Percentiles rank a stretch among this genome's conserved stretches.
Conservation (phyloP, 140 eudicot species). For the Artemisia princeps region DNA sequence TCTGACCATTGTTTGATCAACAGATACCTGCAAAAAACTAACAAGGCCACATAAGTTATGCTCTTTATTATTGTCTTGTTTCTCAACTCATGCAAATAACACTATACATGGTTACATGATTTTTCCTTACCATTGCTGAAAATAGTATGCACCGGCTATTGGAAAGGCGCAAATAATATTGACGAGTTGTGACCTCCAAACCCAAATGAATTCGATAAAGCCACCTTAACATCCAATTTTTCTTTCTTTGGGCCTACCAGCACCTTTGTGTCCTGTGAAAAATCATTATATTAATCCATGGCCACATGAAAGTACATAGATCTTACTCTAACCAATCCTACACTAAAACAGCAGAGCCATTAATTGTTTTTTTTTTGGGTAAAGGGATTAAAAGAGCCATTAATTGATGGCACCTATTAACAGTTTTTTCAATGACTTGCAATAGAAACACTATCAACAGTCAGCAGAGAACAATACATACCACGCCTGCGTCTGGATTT, state of each 20-base stretch:
- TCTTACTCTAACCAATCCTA: neutral
- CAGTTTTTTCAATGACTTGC: no score
- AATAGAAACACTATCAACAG: no score
- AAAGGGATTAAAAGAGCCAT: neutral
- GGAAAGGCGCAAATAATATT: conserved; percentile 81
- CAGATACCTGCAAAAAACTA: neutral
- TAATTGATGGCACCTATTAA: no score
- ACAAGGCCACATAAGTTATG: neutral
- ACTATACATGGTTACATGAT: neutral
- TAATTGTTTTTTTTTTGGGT: no score
- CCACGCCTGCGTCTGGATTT: conserved; percentile 83
- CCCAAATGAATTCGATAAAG: conserved; percentile 87
- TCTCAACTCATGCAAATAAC: no score
- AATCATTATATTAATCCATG: conserved; percentile 2
- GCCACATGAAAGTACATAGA: neutral
- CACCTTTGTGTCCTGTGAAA: conserved; percentile 47
- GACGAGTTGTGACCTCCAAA: conserved; percentile 97
- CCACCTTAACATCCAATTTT: conserved; percentile 73
- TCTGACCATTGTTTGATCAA: neutral
- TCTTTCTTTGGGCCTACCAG: conserved; percentile 83
- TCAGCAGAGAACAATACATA: conserved; percentile 28
- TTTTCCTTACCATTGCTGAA: conserved; percentile 22
- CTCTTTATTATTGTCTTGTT: no score
- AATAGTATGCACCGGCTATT: conserved; percentile 25
- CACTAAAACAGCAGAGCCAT: neutral